Evolutionary conservation across 495 filamentous ascomycete genomes (phyloP).

Genomic region (Penicillium fimorum): DNA sequence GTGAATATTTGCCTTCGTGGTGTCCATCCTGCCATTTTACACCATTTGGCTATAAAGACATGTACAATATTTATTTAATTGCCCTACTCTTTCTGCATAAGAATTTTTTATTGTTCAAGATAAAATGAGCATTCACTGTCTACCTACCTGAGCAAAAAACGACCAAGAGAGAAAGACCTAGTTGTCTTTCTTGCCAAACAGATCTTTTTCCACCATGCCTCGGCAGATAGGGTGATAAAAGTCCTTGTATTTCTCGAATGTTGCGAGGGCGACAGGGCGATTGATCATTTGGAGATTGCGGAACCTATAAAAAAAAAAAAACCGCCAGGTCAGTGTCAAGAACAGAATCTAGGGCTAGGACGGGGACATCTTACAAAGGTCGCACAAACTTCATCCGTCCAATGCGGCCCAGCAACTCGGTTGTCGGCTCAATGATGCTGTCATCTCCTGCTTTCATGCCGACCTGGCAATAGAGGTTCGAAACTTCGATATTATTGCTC

Average conservation of each 20-base stretch:
- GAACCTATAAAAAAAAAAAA: conserved; percentile 41
- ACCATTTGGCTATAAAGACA: conserved; percentile 11
- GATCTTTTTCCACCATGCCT: conserved; percentile 78
- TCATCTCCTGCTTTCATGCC: conserved; percentile 71
- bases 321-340: conserved; percentile 19
- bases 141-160: neutral
- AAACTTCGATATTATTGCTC: conserved; percentile 81
- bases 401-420: conserved; percentile 72
- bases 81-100: conserved; percentile 7
- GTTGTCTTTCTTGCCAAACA: conserved; percentile 50
- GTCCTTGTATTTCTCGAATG: conserved; percentile 80
- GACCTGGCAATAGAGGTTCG: conserved; percentile 71
- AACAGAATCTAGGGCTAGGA: neutral
- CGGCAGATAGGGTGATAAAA: conserved; percentile 97
- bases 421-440: conserved; percentile 63
- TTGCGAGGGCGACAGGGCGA: conserved; percentile 68
- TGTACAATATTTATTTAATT: conserved; percentile 30
- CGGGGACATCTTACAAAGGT: conserved; percentile 55
- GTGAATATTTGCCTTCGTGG: neutral
- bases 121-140: conserved; percentile 1
- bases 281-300: conserved; percentile 70
- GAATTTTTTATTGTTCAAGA: neutral
- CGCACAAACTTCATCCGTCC: conserved; percentile 97
- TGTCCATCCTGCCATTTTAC: neutral
- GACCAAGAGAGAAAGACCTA: conserved; percentile 1